A percentile compares a stretch with the other conserved stretches of the same genome.
phyloP scores from a whole-genome alignment of 495 filamentous ascomycete genomes.

The Coniosporium apollinis region DNA sequence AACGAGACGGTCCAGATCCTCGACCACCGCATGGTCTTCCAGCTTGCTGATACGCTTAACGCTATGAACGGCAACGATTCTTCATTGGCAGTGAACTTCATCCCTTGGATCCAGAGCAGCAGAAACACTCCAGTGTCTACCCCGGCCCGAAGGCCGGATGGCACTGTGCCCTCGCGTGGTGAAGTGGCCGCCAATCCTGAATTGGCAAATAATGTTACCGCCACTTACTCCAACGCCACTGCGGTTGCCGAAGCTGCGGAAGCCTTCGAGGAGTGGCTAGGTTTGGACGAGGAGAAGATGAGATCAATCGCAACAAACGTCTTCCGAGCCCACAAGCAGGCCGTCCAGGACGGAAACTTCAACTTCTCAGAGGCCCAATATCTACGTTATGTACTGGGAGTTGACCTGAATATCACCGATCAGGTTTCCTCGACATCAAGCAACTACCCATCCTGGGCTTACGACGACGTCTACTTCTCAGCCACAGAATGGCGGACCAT shows the following conservation, averaged over 20 bases:
- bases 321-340: slow-evolving; percentile 44
- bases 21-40: slow-evolving; percentile 47
- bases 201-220: slow-evolving; percentile 16
- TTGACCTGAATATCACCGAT: slow-evolving; percentile 38
- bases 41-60: slow-evolving; percentile 43
- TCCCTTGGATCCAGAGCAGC: slow-evolving; percentile 41
- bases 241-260: slow-evolving; percentile 24
- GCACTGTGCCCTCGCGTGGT: slow-evolving; percentile 25
- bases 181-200: slow-evolving; percentile 21
- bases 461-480: slow-evolving; percentile 41
- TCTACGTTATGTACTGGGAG: slow-evolving; percentile 38
- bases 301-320: slow-evolving; percentile 38
- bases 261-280: slow-evolving; percentile 15
- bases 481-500: slow-evolving; percentile 47
- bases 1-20: slow-evolving; percentile 39
- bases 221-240: slow-evolving; percentile 19
- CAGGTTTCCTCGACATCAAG: slow-evolving; percentile 20
- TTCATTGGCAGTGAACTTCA: slow-evolving; percentile 44
- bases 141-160: slow-evolving; percentile 33
- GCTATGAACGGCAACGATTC: slow-evolving; percentile 33
- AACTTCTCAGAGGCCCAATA: slow-evolving; percentile 47
- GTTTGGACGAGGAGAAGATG: slow-evolving; percentile 20
- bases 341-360: slow-evolving; percentile 24
- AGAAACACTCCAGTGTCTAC: slow-evolving; percentile 33
- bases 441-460: slow-evolving; percentile 16